These are phyloP conservation scores for Hypoxylon sp. DNA, from an alignment of 2,329 filamentous ascomycete genomes.

Conservation along the genomic window DNA sequence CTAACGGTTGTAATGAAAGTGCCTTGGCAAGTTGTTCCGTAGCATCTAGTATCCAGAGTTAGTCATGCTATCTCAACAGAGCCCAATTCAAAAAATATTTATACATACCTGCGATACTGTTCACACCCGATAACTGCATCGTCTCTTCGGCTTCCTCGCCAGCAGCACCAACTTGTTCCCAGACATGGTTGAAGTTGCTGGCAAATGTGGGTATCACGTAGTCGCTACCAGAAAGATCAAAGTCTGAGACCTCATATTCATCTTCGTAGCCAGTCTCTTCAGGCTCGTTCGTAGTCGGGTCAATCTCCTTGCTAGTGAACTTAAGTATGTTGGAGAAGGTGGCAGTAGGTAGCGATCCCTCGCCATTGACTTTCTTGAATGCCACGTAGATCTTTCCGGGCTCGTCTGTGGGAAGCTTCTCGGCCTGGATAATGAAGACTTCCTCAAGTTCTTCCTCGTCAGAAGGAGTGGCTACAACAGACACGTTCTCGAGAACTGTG, in stretches of 20 bases:
- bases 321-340: constrained; percentile 94
- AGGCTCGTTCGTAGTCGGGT: constrained; percentile 91
- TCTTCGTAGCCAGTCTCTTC: constrained; percentile 96
- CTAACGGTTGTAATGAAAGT: constrained; percentile 91
- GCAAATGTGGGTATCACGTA: constrained; percentile 95
- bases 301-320: constrained; percentile 98
- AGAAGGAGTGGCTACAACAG: constrained; percentile 82
- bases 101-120: constrained; percentile 94
- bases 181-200: constrained; percentile 94
- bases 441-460: constrained; percentile 90
- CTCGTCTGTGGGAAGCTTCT: constrained; percentile 85
- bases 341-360: constrained; percentile 81
- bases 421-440: constrained; percentile 92
- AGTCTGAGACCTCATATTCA: constrained; percentile 95
- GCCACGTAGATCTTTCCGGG: constrained; percentile 96
- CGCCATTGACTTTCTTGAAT: constrained; percentile 86
- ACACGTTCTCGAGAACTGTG: constrained; percentile 91
- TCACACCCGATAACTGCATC: constrained; percentile 86
- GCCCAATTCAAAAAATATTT: too few species aligned
- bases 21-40: constrained; percentile 90
- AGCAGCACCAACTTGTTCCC: constrained; percentile 91
- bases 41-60: constrained; percentile 71
- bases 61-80: constrained; percentile 29
- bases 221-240: constrained; percentile 91
- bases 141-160: constrained; percentile 95